These are phyloP conservation scores for Sporothrix pseudoabietina DNA, from an alignment of 2,329 filamentous ascomycete genomes.

Conservation along the genomic window DNA sequence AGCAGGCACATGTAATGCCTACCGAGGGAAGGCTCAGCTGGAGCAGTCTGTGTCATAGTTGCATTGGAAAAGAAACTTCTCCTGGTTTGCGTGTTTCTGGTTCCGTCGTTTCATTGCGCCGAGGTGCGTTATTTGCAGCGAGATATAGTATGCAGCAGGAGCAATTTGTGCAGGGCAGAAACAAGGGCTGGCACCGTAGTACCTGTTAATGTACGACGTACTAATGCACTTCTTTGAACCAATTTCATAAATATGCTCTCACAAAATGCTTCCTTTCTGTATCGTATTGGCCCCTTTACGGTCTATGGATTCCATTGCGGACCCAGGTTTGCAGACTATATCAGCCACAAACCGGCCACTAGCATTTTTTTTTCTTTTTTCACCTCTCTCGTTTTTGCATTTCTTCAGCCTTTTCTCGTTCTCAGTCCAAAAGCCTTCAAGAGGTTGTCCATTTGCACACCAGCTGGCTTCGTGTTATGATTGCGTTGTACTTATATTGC, in stretches of 20 bases:
- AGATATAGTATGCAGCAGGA: neutral
- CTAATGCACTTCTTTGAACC: no score
- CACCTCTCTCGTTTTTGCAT: neutral
- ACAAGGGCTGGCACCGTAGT: neutral
- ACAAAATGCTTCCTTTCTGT: neutral
- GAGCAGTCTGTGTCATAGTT: neutral
- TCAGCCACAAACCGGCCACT: neutral
- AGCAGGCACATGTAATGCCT: neutral
- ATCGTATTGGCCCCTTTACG: neutral
- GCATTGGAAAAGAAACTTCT: neutral
- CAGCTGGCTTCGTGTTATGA: neutral
- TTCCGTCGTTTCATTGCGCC: neutral
- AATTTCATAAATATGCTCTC: neutral
- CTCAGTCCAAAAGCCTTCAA: neutral
- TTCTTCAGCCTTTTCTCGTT: neutral
- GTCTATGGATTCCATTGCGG: neutral
- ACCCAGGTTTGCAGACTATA: neutral
- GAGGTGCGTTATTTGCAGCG: neutral
- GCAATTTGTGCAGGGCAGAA: neutral
- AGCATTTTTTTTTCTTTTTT: neutral
- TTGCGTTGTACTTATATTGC: neutral
- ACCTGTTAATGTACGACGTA: neutral
- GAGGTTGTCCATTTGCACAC: neutral
- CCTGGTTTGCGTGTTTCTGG: neutral
- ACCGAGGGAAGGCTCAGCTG: no score